A percentile compares a stretch with the other conserved stretches of the same genome.
Evolutionary conservation across 176 grass and related monocot species (phyloP).

Genomic region (Poa annua): DNA sequence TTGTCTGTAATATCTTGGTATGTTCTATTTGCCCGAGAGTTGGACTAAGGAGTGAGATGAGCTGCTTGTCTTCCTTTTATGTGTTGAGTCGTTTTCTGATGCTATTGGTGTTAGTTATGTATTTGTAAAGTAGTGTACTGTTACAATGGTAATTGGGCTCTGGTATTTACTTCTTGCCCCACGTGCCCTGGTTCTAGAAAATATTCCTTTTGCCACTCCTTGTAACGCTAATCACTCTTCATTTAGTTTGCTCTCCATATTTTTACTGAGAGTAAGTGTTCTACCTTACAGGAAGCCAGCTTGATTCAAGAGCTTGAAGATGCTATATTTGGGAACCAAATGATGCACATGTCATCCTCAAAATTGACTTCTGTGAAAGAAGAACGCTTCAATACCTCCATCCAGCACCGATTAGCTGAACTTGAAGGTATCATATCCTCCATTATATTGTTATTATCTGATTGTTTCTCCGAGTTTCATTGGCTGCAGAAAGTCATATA

Average conservation of each 20-base stretch:
- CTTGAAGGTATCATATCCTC: slow-evolving; percentile 69
- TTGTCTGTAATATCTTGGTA: no score
- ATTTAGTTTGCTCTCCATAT: background rate
- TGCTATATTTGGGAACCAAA: slow-evolving; percentile 67
- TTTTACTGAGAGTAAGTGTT: slow-evolving; percentile 33
- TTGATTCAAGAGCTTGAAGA: slow-evolving; percentile 90
- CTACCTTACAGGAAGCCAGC: slow-evolving; percentile 50
- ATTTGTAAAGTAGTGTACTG: background rate
- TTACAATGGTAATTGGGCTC: background rate
- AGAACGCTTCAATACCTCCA: slow-evolving; percentile 73
- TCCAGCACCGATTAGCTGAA: slow-evolving; percentile 83
- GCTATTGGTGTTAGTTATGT: slow-evolving; percentile 1
- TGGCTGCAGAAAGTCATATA: slow-evolving; percentile 31
- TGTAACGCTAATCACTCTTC: background rate
- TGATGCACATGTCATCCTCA: slow-evolving; percentile 60
- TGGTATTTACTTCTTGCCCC: slow-evolving; percentile 8
- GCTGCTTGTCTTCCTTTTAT: slow-evolving; percentile 22
- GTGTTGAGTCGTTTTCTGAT: background rate
- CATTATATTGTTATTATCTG: slow-evolving; percentile 39
- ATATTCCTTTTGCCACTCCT: background rate
- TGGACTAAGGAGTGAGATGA: background rate
- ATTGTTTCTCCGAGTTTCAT: slow-evolving; percentile 20
- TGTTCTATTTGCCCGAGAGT: no score
- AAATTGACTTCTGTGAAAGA: slow-evolving; percentile 68
- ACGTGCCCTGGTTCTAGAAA: background rate